Percentiles rank a stretch among this genome's conserved stretches.
phyloP scores from a whole-genome alignment of 371 early-diverging fungal genomes.

The Mortierella sp. region DNA sequence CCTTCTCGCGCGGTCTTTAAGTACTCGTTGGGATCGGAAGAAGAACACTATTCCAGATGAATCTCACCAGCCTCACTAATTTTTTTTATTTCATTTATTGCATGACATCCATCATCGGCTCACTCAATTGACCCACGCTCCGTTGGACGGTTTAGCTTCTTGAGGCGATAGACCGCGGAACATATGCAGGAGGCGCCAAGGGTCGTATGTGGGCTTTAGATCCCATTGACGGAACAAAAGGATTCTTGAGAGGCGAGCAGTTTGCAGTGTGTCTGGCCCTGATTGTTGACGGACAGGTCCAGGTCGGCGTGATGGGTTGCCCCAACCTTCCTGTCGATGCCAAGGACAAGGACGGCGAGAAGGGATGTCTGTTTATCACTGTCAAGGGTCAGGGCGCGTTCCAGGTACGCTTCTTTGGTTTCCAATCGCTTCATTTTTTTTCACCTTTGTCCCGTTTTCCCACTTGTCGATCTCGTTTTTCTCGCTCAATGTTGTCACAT shows the following conservation, averaged over 20 bases:
- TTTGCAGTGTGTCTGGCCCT: slow-evolving; percentile 97
- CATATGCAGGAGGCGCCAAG: slow-evolving; percentile 82
- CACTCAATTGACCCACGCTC: neutral
- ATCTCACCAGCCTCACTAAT: neutral
- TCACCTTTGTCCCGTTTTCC: neutral
- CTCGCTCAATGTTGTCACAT: neutral
- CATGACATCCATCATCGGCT: neutral
- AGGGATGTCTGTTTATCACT: slow-evolving; percentile 86
- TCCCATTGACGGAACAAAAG: slow-evolving; percentile 96
- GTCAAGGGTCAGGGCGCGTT: slow-evolving; percentile 91
- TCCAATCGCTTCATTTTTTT: neutral
- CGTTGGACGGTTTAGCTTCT: slow-evolving; percentile 67
- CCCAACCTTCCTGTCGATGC: slow-evolving; percentile 90
- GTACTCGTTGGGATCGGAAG: neutral
- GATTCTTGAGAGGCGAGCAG: slow-evolving; percentile 97
- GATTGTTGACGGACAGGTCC: slow-evolving; percentile 89
- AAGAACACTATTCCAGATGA: neutral
- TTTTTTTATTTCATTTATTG: neutral
- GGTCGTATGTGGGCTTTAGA: slow-evolving; percentile 97
- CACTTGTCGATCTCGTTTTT: neutral
- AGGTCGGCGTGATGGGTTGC: slow-evolving; percentile 94
- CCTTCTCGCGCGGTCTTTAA: neutral
- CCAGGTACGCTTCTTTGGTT: slow-evolving; percentile 68
- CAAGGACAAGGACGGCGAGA: slow-evolving; percentile 71
- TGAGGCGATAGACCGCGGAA: slow-evolving; percentile 92